A percentile compares a stretch with the other conserved stretches of the same genome.
These are phyloP conservation scores for Leishmania aethiopica DNA, from an alignment of 208 protist genomes.

Conservation along the genomic window DNA sequence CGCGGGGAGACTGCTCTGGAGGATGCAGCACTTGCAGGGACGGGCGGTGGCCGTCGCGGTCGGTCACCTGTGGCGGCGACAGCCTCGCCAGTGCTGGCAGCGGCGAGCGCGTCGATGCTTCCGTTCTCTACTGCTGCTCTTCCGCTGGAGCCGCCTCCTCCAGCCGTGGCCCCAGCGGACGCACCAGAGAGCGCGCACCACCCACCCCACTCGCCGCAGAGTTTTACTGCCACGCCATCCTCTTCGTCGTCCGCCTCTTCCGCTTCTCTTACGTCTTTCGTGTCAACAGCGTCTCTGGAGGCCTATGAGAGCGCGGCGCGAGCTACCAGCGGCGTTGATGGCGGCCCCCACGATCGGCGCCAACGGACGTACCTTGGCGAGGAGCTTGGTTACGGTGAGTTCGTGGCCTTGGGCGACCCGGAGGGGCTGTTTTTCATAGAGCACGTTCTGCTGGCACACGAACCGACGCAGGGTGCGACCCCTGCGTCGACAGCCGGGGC, in stretches of 20 bases:
- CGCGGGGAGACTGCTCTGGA: constrained; percentile 5
- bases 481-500: neutral
- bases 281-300: constrained; percentile 20
- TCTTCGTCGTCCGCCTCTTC: constrained; percentile 9
- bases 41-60: neutral
- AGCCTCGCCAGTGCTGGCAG: neutral
- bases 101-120: neutral
- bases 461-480: neutral
- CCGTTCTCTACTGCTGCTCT: neutral
- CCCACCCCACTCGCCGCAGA: neutral
- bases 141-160: neutral
- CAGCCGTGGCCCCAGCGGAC: neutral
- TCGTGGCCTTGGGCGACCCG: constrained; percentile 8
- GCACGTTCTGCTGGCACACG: constrained; percentile 24
- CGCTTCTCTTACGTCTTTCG: constrained; percentile 8
- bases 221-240: neutral
- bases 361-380: neutral
- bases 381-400: constrained; percentile 23
- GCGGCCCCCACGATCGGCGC: neutral
- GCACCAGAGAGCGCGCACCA: neutral
- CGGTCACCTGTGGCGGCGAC: neutral
- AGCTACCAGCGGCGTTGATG: neutral
- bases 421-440: constrained; percentile 34
- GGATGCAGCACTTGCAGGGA: neutral
- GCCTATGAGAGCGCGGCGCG: constrained; percentile 9